A percentile compares a stretch with the other conserved stretches of the same genome.
phyloP scores from a whole-genome alignment of 371 early-diverging fungal species.

The Conidiobolus incongruus region DNA sequence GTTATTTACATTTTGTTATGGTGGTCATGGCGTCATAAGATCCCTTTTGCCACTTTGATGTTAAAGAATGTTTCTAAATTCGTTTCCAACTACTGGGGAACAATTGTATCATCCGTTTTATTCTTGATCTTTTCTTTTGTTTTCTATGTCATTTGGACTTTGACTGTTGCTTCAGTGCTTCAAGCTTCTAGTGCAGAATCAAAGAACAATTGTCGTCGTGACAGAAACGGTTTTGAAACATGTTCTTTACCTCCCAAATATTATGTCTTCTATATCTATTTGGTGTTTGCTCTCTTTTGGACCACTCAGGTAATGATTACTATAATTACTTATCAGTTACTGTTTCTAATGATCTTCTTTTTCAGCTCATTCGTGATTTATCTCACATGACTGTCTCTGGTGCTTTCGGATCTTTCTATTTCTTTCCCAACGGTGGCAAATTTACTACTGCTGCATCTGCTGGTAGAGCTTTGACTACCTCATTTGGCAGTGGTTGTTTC shows the following conservation, averaged over 20 bases:
- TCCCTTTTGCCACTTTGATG: conserved; percentile 23
- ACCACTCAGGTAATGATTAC: conserved; percentile 19
- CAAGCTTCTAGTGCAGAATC: no score
- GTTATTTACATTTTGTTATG: conserved; percentile 12
- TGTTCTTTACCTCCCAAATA: no score
- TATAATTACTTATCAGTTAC: no score
- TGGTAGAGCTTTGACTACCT: conserved; percentile 69
- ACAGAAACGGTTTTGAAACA: no score
- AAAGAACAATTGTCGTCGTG: no score
- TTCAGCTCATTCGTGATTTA: conserved; percentile 43
- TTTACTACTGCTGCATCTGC: conserved; percentile 42
- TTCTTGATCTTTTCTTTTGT: conserved; percentile 22
- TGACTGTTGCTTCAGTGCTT: conserved; percentile 10
- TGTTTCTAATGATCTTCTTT: conserved; percentile 4
- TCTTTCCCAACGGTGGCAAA: conserved; percentile 32
- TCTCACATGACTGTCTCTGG: conserved; percentile 60
- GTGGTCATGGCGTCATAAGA: conserved; percentile 13
- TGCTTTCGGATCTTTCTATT: conserved; percentile 59
- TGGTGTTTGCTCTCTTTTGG: conserved; percentile 8
- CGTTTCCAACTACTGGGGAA: conserved; percentile 26
- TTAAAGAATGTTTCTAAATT: conserved; percentile 25
- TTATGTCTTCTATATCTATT: conserved; percentile 5
- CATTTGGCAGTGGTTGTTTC: conserved; percentile 87
- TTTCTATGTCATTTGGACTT: conserved; percentile 17
- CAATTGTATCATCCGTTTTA: conserved; percentile 17